These are phyloP conservation scores for Trypanosoma rangeli DNA, from an alignment of 208 protist species.

Conservation along the genomic window DNA sequence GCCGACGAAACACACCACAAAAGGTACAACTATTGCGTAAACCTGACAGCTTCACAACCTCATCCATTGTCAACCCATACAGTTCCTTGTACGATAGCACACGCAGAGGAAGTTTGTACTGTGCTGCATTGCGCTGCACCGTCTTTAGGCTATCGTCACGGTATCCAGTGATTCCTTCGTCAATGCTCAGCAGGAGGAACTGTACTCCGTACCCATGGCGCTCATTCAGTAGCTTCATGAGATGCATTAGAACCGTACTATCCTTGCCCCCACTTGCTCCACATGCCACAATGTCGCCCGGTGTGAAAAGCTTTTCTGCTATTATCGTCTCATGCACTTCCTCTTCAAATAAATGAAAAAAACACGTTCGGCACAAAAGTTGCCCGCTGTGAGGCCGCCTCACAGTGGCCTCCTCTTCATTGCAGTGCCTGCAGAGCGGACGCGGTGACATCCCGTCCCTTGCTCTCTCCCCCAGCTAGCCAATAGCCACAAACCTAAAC, in stretches of 20 bases:
- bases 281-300: slow-evolving; percentile 92
- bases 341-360: slow-evolving; percentile 93
- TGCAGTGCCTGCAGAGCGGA: slow-evolving; percentile 58
- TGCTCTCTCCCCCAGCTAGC: not conserved
- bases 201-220: slow-evolving; percentile 93
- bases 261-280: slow-evolving; percentile 97
- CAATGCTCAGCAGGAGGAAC: slow-evolving; percentile 95
- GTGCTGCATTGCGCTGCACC: slow-evolving; percentile 92
- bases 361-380: slow-evolving; percentile 94
- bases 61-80: slow-evolving; percentile 98
- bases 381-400: slow-evolving; percentile 91
- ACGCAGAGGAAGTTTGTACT: slow-evolving; percentile 93
- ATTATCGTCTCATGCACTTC: slow-evolving; percentile 97
- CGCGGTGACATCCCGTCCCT: slow-evolving; percentile 8
- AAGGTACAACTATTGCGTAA: slow-evolving; percentile 96
- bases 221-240: slow-evolving; percentile 92
- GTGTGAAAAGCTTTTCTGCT: slow-evolving; percentile 84
- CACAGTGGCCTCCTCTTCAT: slow-evolving; percentile 52
- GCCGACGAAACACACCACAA: slow-evolving; percentile 97
- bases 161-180: slow-evolving; percentile 98
- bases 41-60: slow-evolving; percentile 93
- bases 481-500: not conserved
- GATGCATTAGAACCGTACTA: slow-evolving; percentile 96
- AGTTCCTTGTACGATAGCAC: slow-evolving; percentile 96
- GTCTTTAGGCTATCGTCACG: slow-evolving; percentile 97